Base-by-base conservation (phyloP, 768 basidiomycete genomes). In the Terana coerulea region DNA sequence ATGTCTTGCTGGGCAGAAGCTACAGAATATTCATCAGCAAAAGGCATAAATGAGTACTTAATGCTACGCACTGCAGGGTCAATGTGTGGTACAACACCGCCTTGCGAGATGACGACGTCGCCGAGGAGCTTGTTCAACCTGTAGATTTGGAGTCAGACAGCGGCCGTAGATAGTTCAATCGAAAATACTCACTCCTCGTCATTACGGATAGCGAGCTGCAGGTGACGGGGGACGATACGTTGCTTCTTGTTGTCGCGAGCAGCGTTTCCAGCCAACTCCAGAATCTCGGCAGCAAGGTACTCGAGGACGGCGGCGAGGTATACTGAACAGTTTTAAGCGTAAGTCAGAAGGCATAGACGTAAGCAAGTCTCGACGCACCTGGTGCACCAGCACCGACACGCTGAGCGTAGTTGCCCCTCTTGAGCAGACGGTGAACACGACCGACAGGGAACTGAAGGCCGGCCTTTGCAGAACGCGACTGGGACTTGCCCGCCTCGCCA, bases 261-360 rank as follows among this genome's bases (percentile, higher is more conserved):
- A 30, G 90, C 89, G 51, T 90, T 89, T 31, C 93, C 93, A 54
- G 93, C 92, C 37, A 95, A 75, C 73, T 95, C 93, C 61, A 95
- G 81, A 67, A 95, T 94, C 68, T 95, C 93, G 40, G 93, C 93
- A 34, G 91, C 83, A 54, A 95, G 80, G 71, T 95, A 92, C 66
- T 94, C 93, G 52, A 95, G 84, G 52, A 94, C 92, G 40, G 91
- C 91, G 47, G 91, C 92, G 58, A 94, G 85, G 72, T 95, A 95
- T 41, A 95, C 90, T 88, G 61, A 30, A 37, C 8, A 31, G 24
- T 24, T 19, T 4, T 19, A 31, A 34, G 36, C 3, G 56, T 31
- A 4, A 36, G 28, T 52, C 36, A 50, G 33, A 40, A 36, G 11
- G 21, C 53, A 30, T 17, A n/a, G 3, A 7, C 1, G 26, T 25